Evolutionary conservation across 2,329 filamentous ascomycete genomes (phyloP).

Genomic region (Fusarium sp.): DNA sequence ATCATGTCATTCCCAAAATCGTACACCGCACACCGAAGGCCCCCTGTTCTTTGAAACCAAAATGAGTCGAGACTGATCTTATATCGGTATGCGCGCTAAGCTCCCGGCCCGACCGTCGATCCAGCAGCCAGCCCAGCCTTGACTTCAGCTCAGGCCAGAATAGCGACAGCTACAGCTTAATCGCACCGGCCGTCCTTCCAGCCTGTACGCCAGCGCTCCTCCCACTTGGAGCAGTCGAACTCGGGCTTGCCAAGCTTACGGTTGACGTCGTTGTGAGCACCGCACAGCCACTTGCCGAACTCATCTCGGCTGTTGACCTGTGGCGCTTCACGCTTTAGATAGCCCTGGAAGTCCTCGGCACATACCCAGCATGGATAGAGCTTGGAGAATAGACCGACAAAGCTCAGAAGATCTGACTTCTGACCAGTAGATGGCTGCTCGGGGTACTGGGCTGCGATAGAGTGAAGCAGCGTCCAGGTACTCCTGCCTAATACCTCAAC

Average conservation of each 20-base stretch:
- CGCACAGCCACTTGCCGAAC: constrained; percentile 85
- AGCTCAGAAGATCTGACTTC: constrained; percentile 80
- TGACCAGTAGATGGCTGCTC: constrained; percentile 72
- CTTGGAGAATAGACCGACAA: constrained; percentile 83
- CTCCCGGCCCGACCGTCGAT: constrained; percentile 23
- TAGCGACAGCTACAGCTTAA: constrained; percentile 47
- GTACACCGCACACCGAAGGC: constrained; percentile 35
- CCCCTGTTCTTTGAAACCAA: not conserved
- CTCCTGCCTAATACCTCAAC: constrained; percentile 87
- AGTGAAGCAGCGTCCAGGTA: constrained; percentile 94
- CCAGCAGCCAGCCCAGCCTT: constrained; percentile 14
- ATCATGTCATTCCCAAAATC: constrained; percentile 24
- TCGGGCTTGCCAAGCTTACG: constrained; percentile 87
- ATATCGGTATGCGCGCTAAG: constrained; percentile 15
- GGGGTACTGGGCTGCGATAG: constrained; percentile 89
- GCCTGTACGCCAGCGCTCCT: constrained; percentile 93
- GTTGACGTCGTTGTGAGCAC: constrained; percentile 89
- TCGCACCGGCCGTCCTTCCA: constrained; percentile 78
- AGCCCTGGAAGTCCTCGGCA: constrained; percentile 88
- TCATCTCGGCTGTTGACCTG: constrained; percentile 69
- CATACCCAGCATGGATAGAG: constrained; percentile 97
- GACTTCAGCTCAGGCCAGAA: constrained; percentile 27
- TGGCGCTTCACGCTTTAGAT: constrained; percentile 79
- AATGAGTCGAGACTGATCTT: constrained; percentile 3
- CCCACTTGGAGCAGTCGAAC: constrained; percentile 92